Evolutionary conservation across 805 yeast genomes (phyloP).

Genomic region (Monosporozyma unispora): DNA sequence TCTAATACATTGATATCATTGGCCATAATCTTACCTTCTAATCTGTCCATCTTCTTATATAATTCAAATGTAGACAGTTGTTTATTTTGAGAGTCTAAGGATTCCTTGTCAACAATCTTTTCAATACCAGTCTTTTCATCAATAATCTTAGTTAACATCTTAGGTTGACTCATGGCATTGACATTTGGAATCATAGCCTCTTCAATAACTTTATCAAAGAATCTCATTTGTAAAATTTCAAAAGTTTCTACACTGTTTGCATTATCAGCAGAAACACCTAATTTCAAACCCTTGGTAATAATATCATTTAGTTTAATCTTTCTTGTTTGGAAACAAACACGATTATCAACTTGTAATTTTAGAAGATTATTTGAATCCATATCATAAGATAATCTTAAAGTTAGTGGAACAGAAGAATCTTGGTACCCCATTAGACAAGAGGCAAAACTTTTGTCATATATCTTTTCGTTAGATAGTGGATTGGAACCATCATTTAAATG

Average conservation of each 20-base stretch:
- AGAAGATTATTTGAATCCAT: slow-evolving; percentile 29
- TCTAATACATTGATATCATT: slow-evolving; percentile 26
- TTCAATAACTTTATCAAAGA: slow-evolving; percentile 43
- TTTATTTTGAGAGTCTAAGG: slow-evolving; percentile 18
- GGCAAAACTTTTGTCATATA: slow-evolving; percentile 38
- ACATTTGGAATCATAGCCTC: slow-evolving; percentile 55
- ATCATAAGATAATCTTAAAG: slow-evolving; percentile 54
- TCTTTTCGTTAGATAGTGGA: slow-evolving; percentile 17
- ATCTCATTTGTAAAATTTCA: slow-evolving; percentile 53
- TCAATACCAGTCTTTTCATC: slow-evolving; percentile 31
- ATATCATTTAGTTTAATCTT: slow-evolving; percentile 38
- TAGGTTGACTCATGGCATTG: slow-evolving; percentile 36
- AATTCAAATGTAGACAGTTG: slow-evolving; percentile 20
- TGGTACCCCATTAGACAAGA: slow-evolving; percentile 51
- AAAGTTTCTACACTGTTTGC: slow-evolving; percentile 46
- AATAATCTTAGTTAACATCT: slow-evolving; percentile 36
- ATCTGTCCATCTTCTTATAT: slow-evolving; percentile 25
- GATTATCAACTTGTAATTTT: slow-evolving; percentile 64
- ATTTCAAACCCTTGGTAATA: slow-evolving; percentile 21
- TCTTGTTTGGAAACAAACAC: slow-evolving; percentile 59
- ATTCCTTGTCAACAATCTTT: slow-evolving; percentile 24
- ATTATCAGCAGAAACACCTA: slow-evolving; percentile 49
- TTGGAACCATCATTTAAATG: slow-evolving; percentile 52
- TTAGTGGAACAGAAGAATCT: slow-evolving; percentile 62
- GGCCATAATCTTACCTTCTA: slow-evolving; percentile 31